These are phyloP conservation scores for Pseudogymnoascus sp. DNA, from an alignment of 2,329 filamentous ascomycete species.

Conservation along the genomic window DNA sequence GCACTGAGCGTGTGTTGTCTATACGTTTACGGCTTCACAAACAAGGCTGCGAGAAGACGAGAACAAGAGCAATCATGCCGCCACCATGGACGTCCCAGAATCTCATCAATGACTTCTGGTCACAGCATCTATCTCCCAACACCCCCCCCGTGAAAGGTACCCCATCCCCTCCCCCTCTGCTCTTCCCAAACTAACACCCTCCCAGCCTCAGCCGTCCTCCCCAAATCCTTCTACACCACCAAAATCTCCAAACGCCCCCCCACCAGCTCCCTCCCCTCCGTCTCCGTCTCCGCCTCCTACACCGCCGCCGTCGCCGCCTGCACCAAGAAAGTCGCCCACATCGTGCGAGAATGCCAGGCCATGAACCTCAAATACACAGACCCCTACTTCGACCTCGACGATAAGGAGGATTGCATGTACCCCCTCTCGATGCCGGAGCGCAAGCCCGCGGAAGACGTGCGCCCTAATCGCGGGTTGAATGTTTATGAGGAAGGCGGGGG, in stretches of 20 bases:
- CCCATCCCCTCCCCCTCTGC: not conserved
- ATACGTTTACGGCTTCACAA: not conserved
- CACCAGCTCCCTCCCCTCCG: not conserved
- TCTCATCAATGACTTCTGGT: not conserved
- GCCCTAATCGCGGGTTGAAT: not conserved
- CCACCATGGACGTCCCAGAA: not conserved
- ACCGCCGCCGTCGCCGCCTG: conserved; percentile 63
- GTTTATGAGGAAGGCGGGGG: not conserved
- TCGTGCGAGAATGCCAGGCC: conserved; percentile 55
- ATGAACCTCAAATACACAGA: conserved; percentile 78
- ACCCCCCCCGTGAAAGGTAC: not conserved
- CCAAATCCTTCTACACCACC: not conserved
- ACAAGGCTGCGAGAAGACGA: not conserved
- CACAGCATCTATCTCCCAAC: not conserved
- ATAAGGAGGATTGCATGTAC: conserved; percentile 14
- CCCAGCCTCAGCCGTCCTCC: not conserved
- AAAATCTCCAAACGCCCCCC: not conserved
- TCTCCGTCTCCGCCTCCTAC: conserved; percentile 48
- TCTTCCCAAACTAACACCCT: not conserved
- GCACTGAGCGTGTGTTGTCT: not conserved
- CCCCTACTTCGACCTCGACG: conserved; percentile 70
- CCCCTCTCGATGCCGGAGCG: conserved; percentile 8
- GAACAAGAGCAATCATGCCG: not conserved
- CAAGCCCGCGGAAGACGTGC: not conserved
- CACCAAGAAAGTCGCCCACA: conserved; percentile 50